Percentiles rank a stretch among this genome's conserved stretches.
Conservation (phyloP, 306 rosid species). For the Cucurbita moschata region DNA sequence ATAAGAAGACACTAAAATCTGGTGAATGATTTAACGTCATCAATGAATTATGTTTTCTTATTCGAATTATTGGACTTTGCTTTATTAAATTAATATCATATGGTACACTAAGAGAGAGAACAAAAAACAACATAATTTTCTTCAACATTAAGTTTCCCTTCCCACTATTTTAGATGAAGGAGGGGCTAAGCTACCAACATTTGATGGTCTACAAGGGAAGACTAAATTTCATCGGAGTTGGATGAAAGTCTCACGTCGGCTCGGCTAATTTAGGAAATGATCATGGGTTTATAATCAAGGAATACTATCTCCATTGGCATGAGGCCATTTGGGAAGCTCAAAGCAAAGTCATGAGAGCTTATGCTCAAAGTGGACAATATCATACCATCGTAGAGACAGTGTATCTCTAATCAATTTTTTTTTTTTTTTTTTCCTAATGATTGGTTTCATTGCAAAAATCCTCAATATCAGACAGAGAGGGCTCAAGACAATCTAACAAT, state of each 20-base stretch:
- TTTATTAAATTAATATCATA: not conserved
- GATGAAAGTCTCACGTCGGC: too few relatives aligned
- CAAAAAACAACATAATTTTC: not conserved
- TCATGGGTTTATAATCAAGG: too few relatives aligned
- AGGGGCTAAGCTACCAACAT: not conserved
- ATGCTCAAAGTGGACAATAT: too few relatives aligned
- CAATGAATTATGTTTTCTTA: not conserved
- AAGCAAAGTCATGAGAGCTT: too few relatives aligned
- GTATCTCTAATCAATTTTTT: too few relatives aligned
- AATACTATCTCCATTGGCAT: too few relatives aligned
- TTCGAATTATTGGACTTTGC: not conserved
- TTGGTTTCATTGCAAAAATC: not conserved
- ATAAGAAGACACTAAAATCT: not conserved
- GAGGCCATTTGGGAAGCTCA: too few relatives aligned
- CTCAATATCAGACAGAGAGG: not conserved
- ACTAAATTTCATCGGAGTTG: too few relatives aligned
- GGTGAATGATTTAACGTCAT: not conserved
- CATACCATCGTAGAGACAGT: too few relatives aligned
- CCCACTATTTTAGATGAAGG: not conserved
- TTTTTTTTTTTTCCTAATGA: too few relatives aligned
- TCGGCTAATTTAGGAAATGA: too few relatives aligned
- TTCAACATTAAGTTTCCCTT: not conserved
- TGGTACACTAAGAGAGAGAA: not conserved
- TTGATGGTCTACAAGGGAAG: not conserved
- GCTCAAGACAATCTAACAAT: not conserved